Evolutionary conservation across 179 eudicot species (phyloP).

Genomic region (Spergularia azorica): DNA sequence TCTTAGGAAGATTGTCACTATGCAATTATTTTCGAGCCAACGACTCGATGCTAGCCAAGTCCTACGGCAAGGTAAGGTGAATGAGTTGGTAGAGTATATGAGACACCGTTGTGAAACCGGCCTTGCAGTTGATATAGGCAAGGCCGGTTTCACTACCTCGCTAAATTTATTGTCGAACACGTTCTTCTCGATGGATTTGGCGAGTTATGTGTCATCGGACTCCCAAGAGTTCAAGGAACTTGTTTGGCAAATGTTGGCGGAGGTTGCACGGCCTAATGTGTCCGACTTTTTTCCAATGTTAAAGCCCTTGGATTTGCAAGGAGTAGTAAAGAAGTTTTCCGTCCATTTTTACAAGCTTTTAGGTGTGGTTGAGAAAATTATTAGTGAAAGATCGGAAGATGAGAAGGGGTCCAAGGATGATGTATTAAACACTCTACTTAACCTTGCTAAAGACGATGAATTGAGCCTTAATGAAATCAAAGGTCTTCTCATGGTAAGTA

Average conservation of each 20-base stretch:
- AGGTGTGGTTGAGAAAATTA: neutral
- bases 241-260: constrained; percentile 12
- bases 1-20: constrained; percentile 15
- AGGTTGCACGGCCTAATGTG: constrained; percentile 14
- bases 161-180: constrained; percentile 28
- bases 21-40: constrained; percentile 20
- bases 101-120: constrained; percentile 11
- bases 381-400: neutral
- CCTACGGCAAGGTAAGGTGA: constrained; percentile 14
- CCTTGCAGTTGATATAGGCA: constrained; percentile 19
- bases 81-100: constrained; percentile 16
- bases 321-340: neutral
- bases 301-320: constrained; percentile 14
- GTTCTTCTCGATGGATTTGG: constrained; percentile 22
- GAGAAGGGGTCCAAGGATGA: constrained; percentile 8
- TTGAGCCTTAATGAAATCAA: neutral
- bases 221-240: constrained; percentile 21
- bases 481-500: neutral
- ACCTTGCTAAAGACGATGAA: constrained; percentile 5
- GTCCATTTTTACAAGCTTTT: neutral
- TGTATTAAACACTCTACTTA: constrained; percentile 18
- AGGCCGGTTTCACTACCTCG: constrained; percentile 18
- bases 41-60: constrained; percentile 14
- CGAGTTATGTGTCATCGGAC: constrained; percentile 10
- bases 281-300: constrained; percentile 28